phyloP scores from a whole-genome alignment of 2,329 filamentous ascomycete species.

The Graphilbum ipis-grandicollis region DNA sequence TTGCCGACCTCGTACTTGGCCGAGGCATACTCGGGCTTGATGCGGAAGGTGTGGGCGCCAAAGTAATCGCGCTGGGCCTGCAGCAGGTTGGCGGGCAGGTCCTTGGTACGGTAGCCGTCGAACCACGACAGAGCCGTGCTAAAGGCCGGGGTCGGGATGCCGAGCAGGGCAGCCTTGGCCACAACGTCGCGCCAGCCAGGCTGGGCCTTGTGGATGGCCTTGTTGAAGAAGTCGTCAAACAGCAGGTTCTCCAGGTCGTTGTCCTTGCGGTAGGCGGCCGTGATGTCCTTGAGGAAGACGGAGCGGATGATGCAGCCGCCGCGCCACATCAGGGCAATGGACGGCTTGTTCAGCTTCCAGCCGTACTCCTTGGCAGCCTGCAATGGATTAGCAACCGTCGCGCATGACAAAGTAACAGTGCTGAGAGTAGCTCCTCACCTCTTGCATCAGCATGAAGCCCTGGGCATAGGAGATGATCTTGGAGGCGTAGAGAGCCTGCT shows the following conservation, averaged over 20 bases:
- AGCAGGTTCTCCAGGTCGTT: conserved; percentile 94
- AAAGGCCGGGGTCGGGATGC: conserved; percentile 93
- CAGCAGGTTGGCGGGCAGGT: conserved; percentile 93
- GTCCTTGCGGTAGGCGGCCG: conserved; percentile 84
- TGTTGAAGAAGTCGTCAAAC: conserved; percentile 99
- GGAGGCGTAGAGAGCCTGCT: conserved; percentile 96
- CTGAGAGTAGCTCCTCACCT: too few relatives aligned
- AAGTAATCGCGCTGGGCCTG: conserved; percentile 99
- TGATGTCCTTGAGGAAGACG: conserved; percentile 99
- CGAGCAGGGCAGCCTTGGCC: conserved; percentile 78
- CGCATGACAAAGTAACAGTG: too few relatives aligned
- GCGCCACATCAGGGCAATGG: conserved; percentile 99
- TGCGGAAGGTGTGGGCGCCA: conserved; percentile 76
- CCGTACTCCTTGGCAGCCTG: conserved; percentile 87
- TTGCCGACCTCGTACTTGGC: conserved; percentile 68
- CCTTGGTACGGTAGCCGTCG: conserved; percentile 93
- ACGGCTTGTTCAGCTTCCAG: conserved; percentile 99
- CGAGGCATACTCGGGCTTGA: conserved; percentile 66
- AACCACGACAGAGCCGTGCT: conserved; percentile 96
- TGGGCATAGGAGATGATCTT: conserved; percentile 99
- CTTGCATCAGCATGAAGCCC: conserved; percentile 99
- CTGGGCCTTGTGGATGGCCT: conserved; percentile 95
- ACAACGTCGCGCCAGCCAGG: conserved; percentile 83
- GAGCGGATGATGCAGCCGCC: conserved; percentile 99
- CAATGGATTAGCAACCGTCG: too few relatives aligned